Base-by-base conservation (phyloP, 257 asterid species). In the Solanum clarkiae region DNA sequence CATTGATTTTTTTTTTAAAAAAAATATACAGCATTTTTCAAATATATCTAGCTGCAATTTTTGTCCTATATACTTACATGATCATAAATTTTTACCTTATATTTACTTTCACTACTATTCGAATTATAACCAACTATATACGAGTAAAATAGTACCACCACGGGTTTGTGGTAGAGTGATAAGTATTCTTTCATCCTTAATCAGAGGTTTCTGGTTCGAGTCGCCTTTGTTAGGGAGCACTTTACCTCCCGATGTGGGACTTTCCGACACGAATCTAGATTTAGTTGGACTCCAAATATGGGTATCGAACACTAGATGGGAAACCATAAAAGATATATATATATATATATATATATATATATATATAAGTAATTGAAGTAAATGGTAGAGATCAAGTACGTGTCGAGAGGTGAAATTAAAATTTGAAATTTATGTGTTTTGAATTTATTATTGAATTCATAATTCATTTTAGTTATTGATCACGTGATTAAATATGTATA, bases 401-500 rank as follows among this genome's bases (percentile, higher is more conserved):
- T 20, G 18, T 2, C 1, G 40, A 9, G 1, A 17, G 5, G 10
- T 10, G 3, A 6, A 42, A 2, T 1, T 11, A 0, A 0, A 5
- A 71, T 71, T 71, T 42, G 4, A 68, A 68, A 14, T 16, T 68
- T 0, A 17, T 40, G 8, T 4, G 6, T 36, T 17, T 2, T 69
- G 2, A 69, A 36, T 17, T 32, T 69, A 1, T 2, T 8, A 69
- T 7, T 0, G 0, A 17, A 36, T 36, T 69, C 6, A 36, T 36
- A 36, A 1, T 10, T 17, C 2, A 2, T 36, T n/a, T 9, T 59
- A 20, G 14, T 8, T 59, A 1, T 0, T 69, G 51, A 8, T 4
- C 20, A 0, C 13, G 10, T 36, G 0, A 40, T 69, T 69, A 69
- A 69, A 69, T 16, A 69, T 36, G 9, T 40, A 20, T 18, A 57